Base-by-base conservation (phyloP, 345 rosid species). In the Citrus glauca region DNA sequence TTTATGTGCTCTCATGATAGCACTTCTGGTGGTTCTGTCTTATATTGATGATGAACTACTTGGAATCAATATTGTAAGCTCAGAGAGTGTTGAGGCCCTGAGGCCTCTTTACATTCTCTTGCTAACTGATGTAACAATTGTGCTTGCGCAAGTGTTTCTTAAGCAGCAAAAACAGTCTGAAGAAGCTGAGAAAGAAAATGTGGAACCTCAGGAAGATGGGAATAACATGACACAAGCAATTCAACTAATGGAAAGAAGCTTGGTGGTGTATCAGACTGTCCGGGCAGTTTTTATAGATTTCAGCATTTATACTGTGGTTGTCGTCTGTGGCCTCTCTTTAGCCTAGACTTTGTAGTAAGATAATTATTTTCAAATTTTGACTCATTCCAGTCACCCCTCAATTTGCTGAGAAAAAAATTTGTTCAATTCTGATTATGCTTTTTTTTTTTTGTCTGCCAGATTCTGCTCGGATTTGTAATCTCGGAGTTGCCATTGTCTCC, bases 241-340 rank as follows among this genome's bases (percentile, higher is more conserved):
- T 74, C 86, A 81, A 82, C 81, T 94, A 57, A 53, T 92, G 84
- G 98, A 94, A 83, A 88, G 93, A 85, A 92, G 98, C 40, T 79
- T 91, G 85, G 90, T 85, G 19, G 74, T 76, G 45, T 92, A 91
- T 81, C 92, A 86, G 83, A 83, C 83, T 8, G 50, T 85, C 20
- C 88, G 94, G 28, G 97, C 86, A n/a, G 48, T 91, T 69, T 91
- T 92, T 77, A 92, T 88, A 68, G 98, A 90, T 82, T 89, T 85
- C 89, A 90, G 97, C 82, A 80, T 94, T 75, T 94, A 94, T 80
- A 72, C 85, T 66, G 92, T 87, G 65, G 85, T 91, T 50, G 89
- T 91, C 53, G 78, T 87, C 71, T 89, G 89, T 74, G 84, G 88
- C 60, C 83, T 87, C 60, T 77, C 82, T 83, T 71, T 87, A 9